These are phyloP conservation scores for Lobosporangium transversale DNA, from an alignment of 192 early-diverging fungal species.

Conservation along the genomic window DNA sequence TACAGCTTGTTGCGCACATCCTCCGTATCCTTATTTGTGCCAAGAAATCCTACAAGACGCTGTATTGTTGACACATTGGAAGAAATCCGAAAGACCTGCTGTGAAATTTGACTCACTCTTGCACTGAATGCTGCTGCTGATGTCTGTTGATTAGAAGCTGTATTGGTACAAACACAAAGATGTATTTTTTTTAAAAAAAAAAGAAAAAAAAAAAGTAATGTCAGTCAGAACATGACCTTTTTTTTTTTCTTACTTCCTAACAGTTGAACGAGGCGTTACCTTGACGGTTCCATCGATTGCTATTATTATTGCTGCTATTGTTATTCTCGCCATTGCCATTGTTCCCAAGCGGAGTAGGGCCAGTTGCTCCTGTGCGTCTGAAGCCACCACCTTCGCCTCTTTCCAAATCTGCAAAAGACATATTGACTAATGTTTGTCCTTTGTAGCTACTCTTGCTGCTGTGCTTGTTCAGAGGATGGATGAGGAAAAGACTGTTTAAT, in stretches of 20 bases:
- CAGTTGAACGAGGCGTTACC: neutral
- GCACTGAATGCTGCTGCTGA: conserved; percentile 13
- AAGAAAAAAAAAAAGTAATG: conserved; percentile 4
- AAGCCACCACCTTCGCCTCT: conserved; percentile 51
- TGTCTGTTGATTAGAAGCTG: neutral
- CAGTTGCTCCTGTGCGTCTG: conserved; percentile 16
- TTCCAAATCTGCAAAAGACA: conserved; percentile 78
- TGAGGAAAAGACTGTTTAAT: neutral
- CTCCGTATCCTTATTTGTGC: conserved; percentile 78
- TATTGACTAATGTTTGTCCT: conserved; percentile 30
- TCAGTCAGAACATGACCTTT: neutral
- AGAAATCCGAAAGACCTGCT: conserved; percentile 88
- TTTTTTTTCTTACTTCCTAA: conserved; percentile 6
- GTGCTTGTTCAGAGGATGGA: too few species aligned
- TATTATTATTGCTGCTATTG: conserved; percentile 13
- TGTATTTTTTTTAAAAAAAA: neutral
- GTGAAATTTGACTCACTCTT: conserved; percentile 71
- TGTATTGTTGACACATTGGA: conserved; percentile 87
- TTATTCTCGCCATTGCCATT: conserved; percentile 3
- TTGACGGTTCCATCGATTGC: conserved; percentile 12
- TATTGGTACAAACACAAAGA: neutral
- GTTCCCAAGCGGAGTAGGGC: conserved; percentile 18
- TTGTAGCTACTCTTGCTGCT: too few species aligned
- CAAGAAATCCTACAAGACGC: conserved; percentile 77
- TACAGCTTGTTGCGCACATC: conserved; percentile 82